Evolutionary conservation across 495 filamentous ascomycete species (phyloP).

Genomic region (Chaetomium tenue): DNA sequence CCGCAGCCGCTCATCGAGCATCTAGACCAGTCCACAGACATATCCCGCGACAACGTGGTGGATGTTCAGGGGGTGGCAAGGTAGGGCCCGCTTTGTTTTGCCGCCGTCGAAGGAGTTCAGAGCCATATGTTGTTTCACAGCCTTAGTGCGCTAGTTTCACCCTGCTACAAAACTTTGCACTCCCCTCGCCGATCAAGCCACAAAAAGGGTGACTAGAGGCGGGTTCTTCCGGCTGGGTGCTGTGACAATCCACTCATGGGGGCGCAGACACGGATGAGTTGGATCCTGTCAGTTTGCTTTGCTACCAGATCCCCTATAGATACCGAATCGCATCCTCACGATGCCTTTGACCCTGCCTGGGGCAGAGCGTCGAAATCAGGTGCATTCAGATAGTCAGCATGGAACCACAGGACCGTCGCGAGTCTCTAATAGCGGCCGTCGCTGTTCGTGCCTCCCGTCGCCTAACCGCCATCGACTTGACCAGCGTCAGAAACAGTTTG

Average conservation of each 20-base stretch:
- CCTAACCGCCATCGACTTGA: not conserved
- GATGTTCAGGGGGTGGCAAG: not conserved
- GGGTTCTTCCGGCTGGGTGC: not conserved
- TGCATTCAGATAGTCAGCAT: not conserved
- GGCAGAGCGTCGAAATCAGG: not conserved
- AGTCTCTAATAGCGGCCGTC: not conserved
- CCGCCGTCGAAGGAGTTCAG: not conserved
- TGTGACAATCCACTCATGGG: not conserved
- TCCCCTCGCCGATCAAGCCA: not conserved
- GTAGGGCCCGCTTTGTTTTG: not conserved
- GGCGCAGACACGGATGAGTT: not conserved
- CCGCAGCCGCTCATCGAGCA: constrained; percentile 1
- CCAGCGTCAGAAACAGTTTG: not conserved
- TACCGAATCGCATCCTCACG: not conserved
- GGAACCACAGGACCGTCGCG: not conserved
- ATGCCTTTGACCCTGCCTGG: not conserved
- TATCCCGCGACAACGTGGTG: not conserved
- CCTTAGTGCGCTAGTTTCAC: not conserved
- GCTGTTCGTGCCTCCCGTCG: constrained; percentile 1
- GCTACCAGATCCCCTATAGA: not conserved
- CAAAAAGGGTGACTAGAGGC: not conserved
- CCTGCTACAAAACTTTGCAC: not conserved
- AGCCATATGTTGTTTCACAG: not conserved
- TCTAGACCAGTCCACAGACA: not conserved
- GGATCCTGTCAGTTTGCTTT: not conserved